Base-by-base conservation (phyloP, 768 basidiomycete genomes). In the Podaxis pistillaris region DNA sequence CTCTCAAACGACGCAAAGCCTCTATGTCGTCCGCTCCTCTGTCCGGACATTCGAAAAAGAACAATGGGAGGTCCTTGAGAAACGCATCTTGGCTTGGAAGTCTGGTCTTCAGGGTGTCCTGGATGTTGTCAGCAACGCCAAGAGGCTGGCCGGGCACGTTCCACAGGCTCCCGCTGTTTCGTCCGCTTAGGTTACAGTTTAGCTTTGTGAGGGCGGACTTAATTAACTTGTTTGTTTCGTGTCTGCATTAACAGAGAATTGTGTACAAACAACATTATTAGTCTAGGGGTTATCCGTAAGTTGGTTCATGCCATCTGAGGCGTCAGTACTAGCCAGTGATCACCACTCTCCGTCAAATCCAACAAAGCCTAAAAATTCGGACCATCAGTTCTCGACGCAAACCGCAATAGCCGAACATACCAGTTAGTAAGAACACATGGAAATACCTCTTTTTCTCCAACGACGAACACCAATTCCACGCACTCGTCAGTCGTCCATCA, bases 301-400 rank as follows among this genome's bases (percentile, higher is more conserved):
- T 9, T 44, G 28, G 28, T 52, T 28, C 36, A 46, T 33, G 53
- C 24, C 44, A 28, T 62, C 24, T 61, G 52, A 56, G 13, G 9
- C 2, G 5, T 36, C 37, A 22, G 6, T 38, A 4, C 55, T 76
- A 1, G 19, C 19, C 37, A 22, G 6, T 38, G 4, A 56, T 76
- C 78, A 93, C 91, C 91, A 94, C 64, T 91, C 88, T 58, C 91
- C 91, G 70, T 94, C 91, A 66, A 94, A 94, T 26, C 91, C 91
- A 65, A 88, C 81, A 68, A 93, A 93, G 8, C 91, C 91, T 91
- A 24, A 55, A 47, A 2, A 33, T 11, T 57, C 60, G 7, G 44
- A 17, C 37, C 22, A 59, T 66, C 22, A 69, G 51, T 19, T 40
- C 40, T 26, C 15, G 1, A 47, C 55, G 22, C 22, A 22, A 2